These are phyloP conservation scores for Puccinia polysora DNA, from an alignment of 1,284 basidiomycete genomes.

Conservation along the genomic window DNA sequence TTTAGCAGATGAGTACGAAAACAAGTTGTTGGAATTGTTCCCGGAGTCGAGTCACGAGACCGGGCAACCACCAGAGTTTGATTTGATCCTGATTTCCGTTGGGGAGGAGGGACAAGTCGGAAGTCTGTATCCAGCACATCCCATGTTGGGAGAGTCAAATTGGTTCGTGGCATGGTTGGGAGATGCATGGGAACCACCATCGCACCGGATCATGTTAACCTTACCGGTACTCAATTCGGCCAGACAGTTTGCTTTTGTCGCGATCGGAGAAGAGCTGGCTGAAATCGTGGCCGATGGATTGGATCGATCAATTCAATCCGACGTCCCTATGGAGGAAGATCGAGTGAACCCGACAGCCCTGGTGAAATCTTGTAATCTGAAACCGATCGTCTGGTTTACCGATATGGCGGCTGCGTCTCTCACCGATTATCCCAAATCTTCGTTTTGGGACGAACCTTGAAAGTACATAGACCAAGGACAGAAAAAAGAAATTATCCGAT, in stretches of 20 bases:
- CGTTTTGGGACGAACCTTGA: slow-evolving; percentile 39
- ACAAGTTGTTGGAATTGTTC: slow-evolving; percentile 27
- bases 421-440: slow-evolving; percentile 38
- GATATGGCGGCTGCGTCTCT: slow-evolving; percentile 12
- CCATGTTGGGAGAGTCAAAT: slow-evolving; percentile 40
- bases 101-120: slow-evolving; percentile 36
- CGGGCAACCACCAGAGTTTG: slow-evolving; percentile 32
- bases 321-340: slow-evolving; percentile 43
- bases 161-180: slow-evolving; percentile 43
- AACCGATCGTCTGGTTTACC: slow-evolving; percentile 38
- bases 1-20: slow-evolving; percentile 41
- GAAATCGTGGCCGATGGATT: slow-evolving; percentile 28
- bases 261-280: slow-evolving; percentile 12
- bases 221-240: slow-evolving; percentile 33
- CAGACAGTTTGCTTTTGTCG: slow-evolving; percentile 33
- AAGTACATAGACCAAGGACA: too few species aligned
- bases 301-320: slow-evolving; percentile 31
- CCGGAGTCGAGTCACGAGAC: slow-evolving; percentile 35
- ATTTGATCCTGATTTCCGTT: slow-evolving; percentile 27
- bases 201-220: slow-evolving; percentile 35
- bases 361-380: slow-evolving; percentile 21
- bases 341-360: slow-evolving; percentile 33
- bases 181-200: slow-evolving; percentile 23
- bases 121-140: slow-evolving; percentile 33
- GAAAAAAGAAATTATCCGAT: too few species aligned